Base-by-base conservation (phyloP, 371 early-diverging fungal genomes). In the Mucor indicus region DNA sequence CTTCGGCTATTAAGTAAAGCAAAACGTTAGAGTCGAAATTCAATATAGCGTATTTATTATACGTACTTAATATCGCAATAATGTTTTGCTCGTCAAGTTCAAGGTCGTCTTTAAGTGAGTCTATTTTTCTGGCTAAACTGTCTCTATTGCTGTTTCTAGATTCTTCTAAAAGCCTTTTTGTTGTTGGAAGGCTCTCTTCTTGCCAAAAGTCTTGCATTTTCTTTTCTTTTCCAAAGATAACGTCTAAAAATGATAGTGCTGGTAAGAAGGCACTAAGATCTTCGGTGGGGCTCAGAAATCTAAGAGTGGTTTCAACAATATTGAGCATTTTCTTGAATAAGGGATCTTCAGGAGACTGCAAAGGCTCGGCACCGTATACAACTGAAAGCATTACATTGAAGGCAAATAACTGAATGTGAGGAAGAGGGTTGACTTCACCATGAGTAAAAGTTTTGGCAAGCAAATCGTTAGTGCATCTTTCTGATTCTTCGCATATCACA, bases 11-110 rank as follows among this genome's bases (percentile, higher is more conserved):
- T 23, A 17, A 16, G 12, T 13, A 51, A 9, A 43, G n/a, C n/a
- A n/a, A n/a, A n/a, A n/a, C n/a, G n/a, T n/a, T n/a, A n/a, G n/a
- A n/a, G n/a, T n/a, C n/a, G n/a, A n/a, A n/a, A n/a, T n/a, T n/a
- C n/a, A n/a, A n/a, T n/a, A n/a, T n/a, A n/a, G n/a, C n/a, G n/a
- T n/a, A n/a, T n/a, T 55, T 31, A 35, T 16, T 31, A 23, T 29
- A 25, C 50, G 44, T 66, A 63, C 71, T 43, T 24, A 61, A 45
- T 8, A 58, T 43, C 0, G 56, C 46, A 1, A 48, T 9, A n/a
- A 63, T 29, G 21, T 44, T 45, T 19, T n/a, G 12, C 15, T 53
- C 59, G 24, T 53, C 53, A 19, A 59, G 25, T 1, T 32, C 36
- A 10, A 33, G 13, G 17, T 38, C 25, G 5, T 53, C 40, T 25